These are phyloP conservation scores for Raphanus raphanistrum DNA, from an alignment of 345 rosid genomes.

Conservation along the genomic window DNA sequence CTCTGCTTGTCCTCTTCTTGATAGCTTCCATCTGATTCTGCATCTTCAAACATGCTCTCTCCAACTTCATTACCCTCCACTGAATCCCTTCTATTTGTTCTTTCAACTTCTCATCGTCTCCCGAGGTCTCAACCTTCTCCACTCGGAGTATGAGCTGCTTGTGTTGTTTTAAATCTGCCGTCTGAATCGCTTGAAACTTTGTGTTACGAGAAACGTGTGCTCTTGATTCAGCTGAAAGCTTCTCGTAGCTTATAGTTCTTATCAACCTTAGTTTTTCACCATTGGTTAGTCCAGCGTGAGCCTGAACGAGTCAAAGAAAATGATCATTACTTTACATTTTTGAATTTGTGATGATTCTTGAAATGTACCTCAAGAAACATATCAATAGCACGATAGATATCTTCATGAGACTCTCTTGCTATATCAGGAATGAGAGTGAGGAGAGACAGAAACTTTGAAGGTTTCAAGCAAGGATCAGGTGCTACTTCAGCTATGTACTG, in stretches of 20 bases:
- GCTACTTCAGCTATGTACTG: constrained; percentile 85
- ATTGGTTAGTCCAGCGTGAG: constrained; percentile 63
- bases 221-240: constrained; percentile 64
- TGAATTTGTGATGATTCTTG: not conserved
- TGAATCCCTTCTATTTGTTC: constrained; percentile 79
- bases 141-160: constrained; percentile 35
- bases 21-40: constrained; percentile 71
- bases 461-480: constrained; percentile 75
- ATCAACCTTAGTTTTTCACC: constrained; percentile 69
- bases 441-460: constrained; percentile 68
- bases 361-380: constrained; percentile 73
- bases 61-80: constrained; percentile 76
- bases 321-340: not conserved
- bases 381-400: constrained; percentile 67
- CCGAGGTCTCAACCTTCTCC: constrained; percentile 47
- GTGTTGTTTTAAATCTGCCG: constrained; percentile 34
- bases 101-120: constrained; percentile 51
- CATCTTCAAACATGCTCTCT: constrained; percentile 78
- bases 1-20: constrained; percentile 49
- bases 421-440: constrained; percentile 62
- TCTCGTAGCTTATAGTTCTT: constrained; percentile 57
- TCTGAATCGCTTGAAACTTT: constrained; percentile 54
- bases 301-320: constrained; percentile 40
- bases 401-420: constrained; percentile 64
- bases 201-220: constrained; percentile 56